Percentiles rank a stretch among this genome's conserved stretches.
Evolutionary conservation across 495 filamentous ascomycete species (phyloP).

Genomic region (Penicillium canariense): DNA sequence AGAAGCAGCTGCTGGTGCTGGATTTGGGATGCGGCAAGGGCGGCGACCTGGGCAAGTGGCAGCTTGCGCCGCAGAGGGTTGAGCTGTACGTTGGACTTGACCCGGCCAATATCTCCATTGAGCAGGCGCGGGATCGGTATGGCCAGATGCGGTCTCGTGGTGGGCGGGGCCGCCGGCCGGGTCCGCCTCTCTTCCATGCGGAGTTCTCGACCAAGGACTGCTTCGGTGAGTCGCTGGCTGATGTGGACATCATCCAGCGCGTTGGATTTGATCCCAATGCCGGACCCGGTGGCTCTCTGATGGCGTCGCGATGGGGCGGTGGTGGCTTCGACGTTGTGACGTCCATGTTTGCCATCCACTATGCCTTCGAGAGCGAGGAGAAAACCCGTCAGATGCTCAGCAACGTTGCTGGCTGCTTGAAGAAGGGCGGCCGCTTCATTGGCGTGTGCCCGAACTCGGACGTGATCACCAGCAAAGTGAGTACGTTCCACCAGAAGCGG

Average conservation of each 20-base stretch:
- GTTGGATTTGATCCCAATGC: conserved; percentile 77
- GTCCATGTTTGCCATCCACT: conserved; percentile 99
- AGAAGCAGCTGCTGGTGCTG: conserved; percentile 68
- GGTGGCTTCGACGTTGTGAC: conserved; percentile 92
- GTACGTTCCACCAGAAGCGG: conserved; percentile 60
- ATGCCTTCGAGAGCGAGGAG: conserved; percentile 88
- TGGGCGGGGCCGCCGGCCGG: conserved; percentile 54
- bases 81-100: conserved; percentile 90
- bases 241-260: conserved; percentile 71
- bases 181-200: conserved; percentile 67
- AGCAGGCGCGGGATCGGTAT: conserved; percentile 85
- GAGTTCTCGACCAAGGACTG: conserved; percentile 88
- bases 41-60: conserved; percentile 94
- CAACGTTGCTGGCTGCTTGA: conserved; percentile 85
- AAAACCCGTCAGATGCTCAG: conserved; percentile 88
- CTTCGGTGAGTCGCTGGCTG: conserved; percentile 75
- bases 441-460: conserved; percentile 94
- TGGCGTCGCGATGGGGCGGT: conserved; percentile 57
- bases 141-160: conserved; percentile 65
- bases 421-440: conserved; percentile 91
- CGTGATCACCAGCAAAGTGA: conserved; percentile 66
- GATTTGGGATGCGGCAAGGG: conserved; percentile 97
- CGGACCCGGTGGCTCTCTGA: conserved; percentile 56
- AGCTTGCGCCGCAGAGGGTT: conserved; percentile 78
- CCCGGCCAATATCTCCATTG: conserved; percentile 85